Evolutionary conservation across 2,329 filamentous ascomycete genomes (phyloP), one percentile per base, ranked within the genome.

Genomic region (Trichoderma semiorbis): DNA sequence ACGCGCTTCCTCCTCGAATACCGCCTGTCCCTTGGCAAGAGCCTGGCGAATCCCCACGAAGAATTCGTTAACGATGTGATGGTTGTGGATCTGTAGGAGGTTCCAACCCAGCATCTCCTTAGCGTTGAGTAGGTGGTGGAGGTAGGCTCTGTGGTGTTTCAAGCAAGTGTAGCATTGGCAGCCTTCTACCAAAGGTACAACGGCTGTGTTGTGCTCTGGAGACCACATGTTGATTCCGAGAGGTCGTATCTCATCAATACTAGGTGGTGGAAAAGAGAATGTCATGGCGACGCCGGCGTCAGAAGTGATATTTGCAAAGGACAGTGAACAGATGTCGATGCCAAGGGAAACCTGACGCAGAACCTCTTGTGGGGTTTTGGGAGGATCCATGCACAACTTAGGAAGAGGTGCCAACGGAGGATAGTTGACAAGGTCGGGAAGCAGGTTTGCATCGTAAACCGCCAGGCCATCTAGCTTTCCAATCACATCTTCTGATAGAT

Each of bases 71-170:
- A 97, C 81, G 8, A 92, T 83, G 73, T 90, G 86, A 79, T 97
- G 91, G 79, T 99, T 99, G 83, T 99, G 96, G 4, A 97, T 87
- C 80, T 98, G 95, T 8, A 99, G 85, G 8, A 99, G 86, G 0
- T 92, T 93, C 96, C 96, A 99, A 28, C 92, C 95, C 5, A 98
- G 89, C 96, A 99, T 98, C 81, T 99, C 96, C 78, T 95, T 97
- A 0, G 96, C 94, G 61, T 89, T 87, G 7, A 99, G 88, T 1
- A 98, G 86, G 80, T 99, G 96, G 75, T 94, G 92, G 43, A 99
- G 78, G 81, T 93, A 99, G 0, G 96, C 95, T 64, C 91, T 86
- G 81, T 97, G 94, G 80, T 98, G 95, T 21, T 88, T 88, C 2
- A 85, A 89, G 84, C 96, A 99, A 26, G 94, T 85, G 80, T 97